phyloP scores from a whole-genome alignment of 164 flowering plant species.

The Hamamelis virginiana region DNA sequence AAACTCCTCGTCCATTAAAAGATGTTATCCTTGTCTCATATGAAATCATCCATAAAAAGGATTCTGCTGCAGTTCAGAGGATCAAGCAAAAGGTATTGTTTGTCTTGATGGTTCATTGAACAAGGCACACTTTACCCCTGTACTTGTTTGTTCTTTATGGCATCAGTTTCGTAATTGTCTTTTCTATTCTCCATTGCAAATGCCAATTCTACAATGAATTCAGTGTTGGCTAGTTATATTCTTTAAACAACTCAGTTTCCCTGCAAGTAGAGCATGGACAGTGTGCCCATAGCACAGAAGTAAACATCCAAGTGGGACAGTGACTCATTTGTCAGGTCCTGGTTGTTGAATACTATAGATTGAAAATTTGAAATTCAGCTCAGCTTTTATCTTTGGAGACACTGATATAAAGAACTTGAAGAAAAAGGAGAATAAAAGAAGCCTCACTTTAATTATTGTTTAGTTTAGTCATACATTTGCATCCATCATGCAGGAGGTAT shows the following conservation, averaged over 20 bases:
- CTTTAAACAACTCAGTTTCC: no score
- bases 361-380: neutral
- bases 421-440: no score
- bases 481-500: constrained; percentile 61
- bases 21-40: constrained; percentile 70
- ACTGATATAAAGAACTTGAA: neutral
- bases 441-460: no score
- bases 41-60: constrained; percentile 67
- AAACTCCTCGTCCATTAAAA: constrained; percentile 69
- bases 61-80: constrained; percentile 60
- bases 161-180: no score
- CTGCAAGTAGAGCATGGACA: no score
- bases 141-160: no score
- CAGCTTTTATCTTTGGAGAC: neutral
- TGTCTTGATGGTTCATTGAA: no score
- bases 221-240: no score
- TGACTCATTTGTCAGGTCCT: neutral
- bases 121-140: no score
- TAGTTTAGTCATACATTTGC: neutral
- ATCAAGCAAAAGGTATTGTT: constrained; percentile 65
- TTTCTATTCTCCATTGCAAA: no score
- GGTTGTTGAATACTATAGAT: neutral
- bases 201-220: no score
- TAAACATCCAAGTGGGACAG: neutral
- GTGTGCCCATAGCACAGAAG: neutral